A percentile compares a stretch with the other conserved stretches of the same genome.
Conservation (phyloP, 108 stramenopile species). For the Phaeodactylum tricornutum region DNA sequence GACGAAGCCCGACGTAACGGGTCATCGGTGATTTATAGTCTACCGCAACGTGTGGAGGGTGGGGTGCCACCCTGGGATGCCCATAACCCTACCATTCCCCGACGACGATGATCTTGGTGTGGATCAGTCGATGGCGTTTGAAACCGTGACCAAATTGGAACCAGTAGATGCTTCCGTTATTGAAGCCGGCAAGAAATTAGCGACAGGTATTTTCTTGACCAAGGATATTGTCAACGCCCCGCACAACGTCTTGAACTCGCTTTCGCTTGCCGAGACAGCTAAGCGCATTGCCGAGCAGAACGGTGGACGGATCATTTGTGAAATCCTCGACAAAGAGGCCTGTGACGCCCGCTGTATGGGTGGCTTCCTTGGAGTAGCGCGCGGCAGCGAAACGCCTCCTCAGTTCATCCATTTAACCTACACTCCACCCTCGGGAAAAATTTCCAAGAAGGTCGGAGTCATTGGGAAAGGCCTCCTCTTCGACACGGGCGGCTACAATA, state of each 20-base stretch:
- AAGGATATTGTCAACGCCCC: conserved; percentile 96
- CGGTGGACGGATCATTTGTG: conserved; percentile 62
- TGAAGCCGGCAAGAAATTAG: conserved; percentile 45
- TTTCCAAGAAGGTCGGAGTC: conserved; percentile 82
- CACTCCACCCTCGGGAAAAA: conserved; percentile 37
- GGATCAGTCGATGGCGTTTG: conserved; percentile 39
- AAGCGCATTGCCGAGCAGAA: conserved; percentile 66
- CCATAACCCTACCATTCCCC: too few species aligned
- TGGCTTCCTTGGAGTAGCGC: conserved; percentile 85
- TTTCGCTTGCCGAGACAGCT: conserved; percentile 78
- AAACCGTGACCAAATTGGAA: conserved; percentile 35
- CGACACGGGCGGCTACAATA: conserved; percentile 99
- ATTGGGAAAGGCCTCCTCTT: conserved; percentile 95
- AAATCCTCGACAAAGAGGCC: conserved; percentile 73
- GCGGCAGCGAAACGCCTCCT: conserved; percentile 86
- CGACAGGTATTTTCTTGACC: conserved; percentile 50
- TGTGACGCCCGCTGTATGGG: conserved; percentile 91
- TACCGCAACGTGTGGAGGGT: too few species aligned
- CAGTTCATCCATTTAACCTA: conserved; percentile 96
- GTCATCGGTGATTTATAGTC: too few species aligned
- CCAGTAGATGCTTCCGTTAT: conserved; percentile 18
- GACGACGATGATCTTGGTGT: too few species aligned
- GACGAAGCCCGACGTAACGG: too few species aligned
- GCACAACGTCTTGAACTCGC: conserved; percentile 90
- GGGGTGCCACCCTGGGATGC: too few species aligned